Conservation (phyloP, 441 rosid species). For the Pelargonium fulgidum region DNA sequence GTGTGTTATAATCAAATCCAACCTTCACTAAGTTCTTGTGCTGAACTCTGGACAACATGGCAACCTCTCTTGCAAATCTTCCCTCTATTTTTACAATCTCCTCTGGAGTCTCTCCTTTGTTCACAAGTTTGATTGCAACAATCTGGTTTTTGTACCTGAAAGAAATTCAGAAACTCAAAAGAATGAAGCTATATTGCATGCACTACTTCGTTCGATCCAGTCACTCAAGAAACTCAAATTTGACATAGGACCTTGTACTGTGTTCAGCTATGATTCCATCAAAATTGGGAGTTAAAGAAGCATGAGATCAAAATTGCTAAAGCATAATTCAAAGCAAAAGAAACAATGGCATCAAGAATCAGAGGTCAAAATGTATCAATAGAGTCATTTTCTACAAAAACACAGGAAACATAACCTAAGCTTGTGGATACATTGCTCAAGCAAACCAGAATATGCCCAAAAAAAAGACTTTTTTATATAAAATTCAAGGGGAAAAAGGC, state of each 20-base stretch:
- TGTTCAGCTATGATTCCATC: not conserved
- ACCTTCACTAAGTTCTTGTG: constrained; percentile 8
- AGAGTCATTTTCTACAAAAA: too few species aligned
- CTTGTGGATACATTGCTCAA: constrained; percentile 1
- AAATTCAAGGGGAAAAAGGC: not conserved
- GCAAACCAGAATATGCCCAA: not conserved
- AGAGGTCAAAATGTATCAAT: not conserved
- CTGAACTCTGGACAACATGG: constrained; percentile 6
- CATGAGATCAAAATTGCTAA: not conserved
- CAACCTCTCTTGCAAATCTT: not conserved
- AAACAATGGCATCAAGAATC: not conserved
- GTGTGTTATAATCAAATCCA: not conserved
- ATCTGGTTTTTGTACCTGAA: constrained; percentile 4
- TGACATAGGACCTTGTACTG: not conserved
- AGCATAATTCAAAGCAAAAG: not conserved
- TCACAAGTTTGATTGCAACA: constrained; percentile 3
- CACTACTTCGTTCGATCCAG: too few species aligned
- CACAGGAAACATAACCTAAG: not conserved
- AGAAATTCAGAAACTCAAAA: not conserved
- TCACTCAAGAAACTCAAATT: not conserved
- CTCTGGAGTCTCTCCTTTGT: constrained; percentile 4
- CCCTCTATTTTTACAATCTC: not conserved
- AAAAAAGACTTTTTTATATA: not conserved
- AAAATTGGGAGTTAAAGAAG: not conserved
- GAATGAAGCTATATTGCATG: not conserved